Evolutionary conservation across 2,329 filamentous ascomycete genomes (phyloP).

Genomic region (Diplodia corticola): DNA sequence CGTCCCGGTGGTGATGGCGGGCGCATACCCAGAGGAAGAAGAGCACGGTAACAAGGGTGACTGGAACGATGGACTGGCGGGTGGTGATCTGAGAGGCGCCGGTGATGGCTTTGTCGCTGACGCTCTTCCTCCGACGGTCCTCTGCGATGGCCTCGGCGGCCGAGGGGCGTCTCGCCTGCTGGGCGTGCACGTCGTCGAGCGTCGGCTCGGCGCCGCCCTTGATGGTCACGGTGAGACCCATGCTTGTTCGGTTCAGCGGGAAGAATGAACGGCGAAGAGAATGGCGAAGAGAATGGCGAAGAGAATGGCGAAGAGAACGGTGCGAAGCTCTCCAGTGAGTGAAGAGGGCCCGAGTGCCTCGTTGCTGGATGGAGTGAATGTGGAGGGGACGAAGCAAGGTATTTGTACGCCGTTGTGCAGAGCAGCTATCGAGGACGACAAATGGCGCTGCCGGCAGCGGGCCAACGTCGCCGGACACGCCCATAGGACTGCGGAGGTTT

Average conservation of each 20-base stretch:
- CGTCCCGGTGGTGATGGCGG: not conserved
- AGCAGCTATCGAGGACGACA: not conserved
- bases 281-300: not conserved
- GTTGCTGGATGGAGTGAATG: not conserved
- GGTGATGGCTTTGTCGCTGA: slow-evolving; percentile 38
- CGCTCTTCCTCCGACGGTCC: slow-evolving; percentile 36
- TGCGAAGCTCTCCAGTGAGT: not conserved
- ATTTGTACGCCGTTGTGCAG: slow-evolving; percentile 8
- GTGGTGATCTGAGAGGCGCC: slow-evolving; percentile 44
- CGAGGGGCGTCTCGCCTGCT: slow-evolving; percentile 40
- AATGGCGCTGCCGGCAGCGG: not conserved
- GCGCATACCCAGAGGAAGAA: slow-evolving; percentile 52
- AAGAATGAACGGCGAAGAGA: not conserved
- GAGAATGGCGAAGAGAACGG: not conserved
- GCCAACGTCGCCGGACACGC: not conserved
- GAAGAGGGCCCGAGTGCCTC: not conserved
- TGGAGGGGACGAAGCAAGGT: not conserved
- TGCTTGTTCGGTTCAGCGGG: not conserved
- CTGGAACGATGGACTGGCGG: slow-evolving; percentile 51
- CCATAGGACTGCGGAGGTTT: not conserved
- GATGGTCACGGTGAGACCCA: slow-evolving; percentile 27
- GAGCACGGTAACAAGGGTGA: slow-evolving; percentile 49
- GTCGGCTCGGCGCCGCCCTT: slow-evolving; percentile 36
- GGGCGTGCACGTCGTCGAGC: slow-evolving; percentile 38
- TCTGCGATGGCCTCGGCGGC: slow-evolving; percentile 36